These are phyloP conservation scores for Gossypium turneri DNA, from an alignment of 345 rosid genomes.

Conservation along the genomic window DNA sequence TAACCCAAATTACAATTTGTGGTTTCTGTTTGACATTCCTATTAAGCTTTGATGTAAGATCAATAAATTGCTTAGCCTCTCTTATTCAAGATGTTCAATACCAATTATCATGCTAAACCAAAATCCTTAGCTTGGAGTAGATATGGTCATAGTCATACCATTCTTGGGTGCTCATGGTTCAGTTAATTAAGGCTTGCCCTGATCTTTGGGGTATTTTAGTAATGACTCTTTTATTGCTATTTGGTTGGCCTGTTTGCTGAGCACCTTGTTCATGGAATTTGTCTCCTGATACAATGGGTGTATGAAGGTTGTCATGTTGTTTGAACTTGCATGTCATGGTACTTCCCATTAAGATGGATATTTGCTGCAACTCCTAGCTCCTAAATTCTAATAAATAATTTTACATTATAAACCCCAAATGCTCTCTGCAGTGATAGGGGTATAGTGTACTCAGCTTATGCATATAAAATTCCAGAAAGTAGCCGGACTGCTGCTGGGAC, in stretches of 20 bases:
- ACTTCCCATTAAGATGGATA: neutral
- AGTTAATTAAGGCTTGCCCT: neutral
- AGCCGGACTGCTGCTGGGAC: conserved; percentile 88
- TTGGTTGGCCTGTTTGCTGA: neutral
- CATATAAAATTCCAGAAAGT: conserved; percentile 92
- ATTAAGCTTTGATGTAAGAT: neutral
- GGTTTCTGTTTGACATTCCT: neutral
- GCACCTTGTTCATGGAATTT: conserved; percentile 4
- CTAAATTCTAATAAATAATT: neutral
- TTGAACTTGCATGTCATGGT: neutral
- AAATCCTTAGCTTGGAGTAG: neutral
- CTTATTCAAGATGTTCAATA: neutral
- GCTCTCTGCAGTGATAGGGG: conserved; percentile 67
- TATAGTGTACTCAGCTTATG: conserved; percentile 87
- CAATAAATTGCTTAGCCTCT: neutral
- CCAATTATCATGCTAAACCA: neutral
- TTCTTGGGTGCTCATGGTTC: neutral
- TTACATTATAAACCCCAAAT: conserved; percentile 4
- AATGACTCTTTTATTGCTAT: neutral
- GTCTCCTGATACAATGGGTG: neutral
- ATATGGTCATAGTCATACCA: neutral
- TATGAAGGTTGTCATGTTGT: neutral
- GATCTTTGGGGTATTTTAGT: neutral
- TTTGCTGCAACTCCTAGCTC: neutral
- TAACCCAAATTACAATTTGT: neutral